Conservation (phyloP, 257 asterid genomes). For the Coffea eugenioides region DNA sequence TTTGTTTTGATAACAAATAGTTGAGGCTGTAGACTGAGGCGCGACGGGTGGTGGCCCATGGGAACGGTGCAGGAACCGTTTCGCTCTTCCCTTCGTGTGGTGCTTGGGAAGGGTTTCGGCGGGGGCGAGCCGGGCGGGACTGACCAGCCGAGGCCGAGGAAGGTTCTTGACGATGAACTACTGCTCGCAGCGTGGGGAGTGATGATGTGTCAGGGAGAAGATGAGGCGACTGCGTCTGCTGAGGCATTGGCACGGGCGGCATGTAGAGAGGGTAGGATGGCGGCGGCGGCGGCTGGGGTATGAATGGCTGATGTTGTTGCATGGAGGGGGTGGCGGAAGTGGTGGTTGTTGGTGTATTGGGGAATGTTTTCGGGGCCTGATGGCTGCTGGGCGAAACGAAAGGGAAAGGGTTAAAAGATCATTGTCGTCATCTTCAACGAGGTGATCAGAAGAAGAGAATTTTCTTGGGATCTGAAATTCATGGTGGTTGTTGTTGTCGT, state of each 20-base stretch:
- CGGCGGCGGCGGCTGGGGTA: background rate
- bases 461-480: constrained; percentile 19
- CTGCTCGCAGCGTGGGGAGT: background rate
- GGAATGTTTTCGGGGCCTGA: background rate
- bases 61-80: constrained; percentile 35
- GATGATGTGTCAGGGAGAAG: background rate
- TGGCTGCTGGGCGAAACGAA: background rate
- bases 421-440: background rate
- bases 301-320: background rate
- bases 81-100: constrained; percentile 19
- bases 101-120: constrained; percentile 24
- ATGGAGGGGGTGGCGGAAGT: background rate
- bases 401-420: constrained; percentile 17
- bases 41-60: constrained; percentile 54
- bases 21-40: constrained; percentile 44
- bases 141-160: background rate
- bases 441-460: constrained; percentile 7
- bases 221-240: background rate
- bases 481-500: background rate
- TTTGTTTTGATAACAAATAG: constrained; percentile 22
- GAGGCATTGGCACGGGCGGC: background rate
- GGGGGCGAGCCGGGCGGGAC: constrained; percentile 11
- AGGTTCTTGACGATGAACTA: background rate
- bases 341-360: background rate
- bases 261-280: background rate